A percentile compares a stretch with the other conserved stretches of the same genome.
Evolutionary conservation across 805 yeast genomes (phyloP).

Genomic region (Zygosaccharomyces gambellarensis): DNA sequence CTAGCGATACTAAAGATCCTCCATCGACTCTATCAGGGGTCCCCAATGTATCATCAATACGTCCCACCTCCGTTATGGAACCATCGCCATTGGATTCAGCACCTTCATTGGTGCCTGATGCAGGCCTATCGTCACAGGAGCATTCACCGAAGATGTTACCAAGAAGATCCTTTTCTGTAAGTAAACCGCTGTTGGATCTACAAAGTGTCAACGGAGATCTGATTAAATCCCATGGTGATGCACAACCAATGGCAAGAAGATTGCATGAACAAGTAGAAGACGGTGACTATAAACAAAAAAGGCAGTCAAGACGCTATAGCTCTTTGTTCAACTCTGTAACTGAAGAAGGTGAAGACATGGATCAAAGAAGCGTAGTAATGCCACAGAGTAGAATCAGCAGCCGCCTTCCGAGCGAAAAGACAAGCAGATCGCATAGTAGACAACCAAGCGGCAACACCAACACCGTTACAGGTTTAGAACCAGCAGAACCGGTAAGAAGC

Average conservation of each 20-base stretch:
- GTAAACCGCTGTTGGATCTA: conserved; percentile 36
- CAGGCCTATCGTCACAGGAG: conserved; percentile 10
- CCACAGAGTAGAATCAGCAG: neutral
- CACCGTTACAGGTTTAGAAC: neutral
- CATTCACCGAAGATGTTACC: conserved; percentile 23
- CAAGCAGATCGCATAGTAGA: conserved; percentile 11
- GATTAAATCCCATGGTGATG: conserved; percentile 30
- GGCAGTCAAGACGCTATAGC: conserved; percentile 19
- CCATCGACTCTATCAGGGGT: conserved; percentile 12
- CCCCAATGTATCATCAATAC: conserved; percentile 25
- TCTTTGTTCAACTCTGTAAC: conserved; percentile 13
- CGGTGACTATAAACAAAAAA: conserved; percentile 11
- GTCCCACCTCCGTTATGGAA: conserved; percentile 5
- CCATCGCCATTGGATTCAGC: conserved; percentile 19
- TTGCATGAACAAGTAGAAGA: conserved; percentile 22
- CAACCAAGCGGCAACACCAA: conserved; percentile 3
- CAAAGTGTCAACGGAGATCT: conserved; percentile 36
- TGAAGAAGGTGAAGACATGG: conserved; percentile 12
- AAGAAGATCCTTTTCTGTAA: conserved; percentile 24
- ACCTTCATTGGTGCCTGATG: conserved; percentile 16
- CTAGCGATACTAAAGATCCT: conserved; percentile 1
- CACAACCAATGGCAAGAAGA: conserved; percentile 17
- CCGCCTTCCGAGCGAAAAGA: conserved; percentile 1
- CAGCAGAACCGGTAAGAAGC: neutral
- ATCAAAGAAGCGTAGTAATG: neutral